Evolutionary conservation across 1,284 basidiomycete genomes (phyloP).

Genomic region (Takashimella koratensis): DNA sequence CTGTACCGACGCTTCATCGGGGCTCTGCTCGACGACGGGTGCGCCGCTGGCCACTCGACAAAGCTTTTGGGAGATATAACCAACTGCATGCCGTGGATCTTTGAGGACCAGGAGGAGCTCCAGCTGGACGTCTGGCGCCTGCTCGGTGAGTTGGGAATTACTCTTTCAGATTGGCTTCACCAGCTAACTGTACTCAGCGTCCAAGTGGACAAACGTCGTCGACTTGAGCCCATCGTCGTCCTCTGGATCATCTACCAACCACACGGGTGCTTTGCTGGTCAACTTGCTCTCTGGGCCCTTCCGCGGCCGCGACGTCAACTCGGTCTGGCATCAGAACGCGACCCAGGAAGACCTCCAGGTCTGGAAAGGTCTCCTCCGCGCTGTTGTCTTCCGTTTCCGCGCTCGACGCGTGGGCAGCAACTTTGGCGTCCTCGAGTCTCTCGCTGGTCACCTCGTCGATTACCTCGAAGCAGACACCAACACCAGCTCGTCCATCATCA

Average conservation of each 20-base stretch:
- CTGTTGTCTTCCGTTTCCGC: conserved; percentile 34
- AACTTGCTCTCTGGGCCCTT: conserved; percentile 40
- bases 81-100: conserved; percentile 37
- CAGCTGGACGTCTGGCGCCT: conserved; percentile 40
- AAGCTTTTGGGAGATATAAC: conserved; percentile 40
- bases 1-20: conserved; percentile 18
- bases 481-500: conserved; percentile 29
- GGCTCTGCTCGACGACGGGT: conserved; percentile 21
- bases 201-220: conserved; percentile 30
- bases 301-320: conserved; percentile 23
- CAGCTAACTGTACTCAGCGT: conserved; percentile 9
- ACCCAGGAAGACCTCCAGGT: conserved; percentile 21
- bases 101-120: conserved; percentile 27
- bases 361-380: conserved; percentile 33
- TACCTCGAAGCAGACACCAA: conserved; percentile 15
- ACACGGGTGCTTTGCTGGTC: conserved; percentile 41
- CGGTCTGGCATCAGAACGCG: conserved; percentile 33
- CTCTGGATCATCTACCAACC: conserved; percentile 25
- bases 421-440: conserved; percentile 39
- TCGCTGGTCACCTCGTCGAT: conserved; percentile 38
- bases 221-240: conserved; percentile 24
- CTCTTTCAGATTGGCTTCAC: not conserved
- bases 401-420: conserved; percentile 38
- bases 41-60: conserved; percentile 16
- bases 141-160: conserved; percentile 18